Evolutionary conservation across 2,329 filamentous ascomycete species (phyloP), one percentile per base, ranked within the genome.

Genomic region (Pseudogymnoascus sp.): DNA sequence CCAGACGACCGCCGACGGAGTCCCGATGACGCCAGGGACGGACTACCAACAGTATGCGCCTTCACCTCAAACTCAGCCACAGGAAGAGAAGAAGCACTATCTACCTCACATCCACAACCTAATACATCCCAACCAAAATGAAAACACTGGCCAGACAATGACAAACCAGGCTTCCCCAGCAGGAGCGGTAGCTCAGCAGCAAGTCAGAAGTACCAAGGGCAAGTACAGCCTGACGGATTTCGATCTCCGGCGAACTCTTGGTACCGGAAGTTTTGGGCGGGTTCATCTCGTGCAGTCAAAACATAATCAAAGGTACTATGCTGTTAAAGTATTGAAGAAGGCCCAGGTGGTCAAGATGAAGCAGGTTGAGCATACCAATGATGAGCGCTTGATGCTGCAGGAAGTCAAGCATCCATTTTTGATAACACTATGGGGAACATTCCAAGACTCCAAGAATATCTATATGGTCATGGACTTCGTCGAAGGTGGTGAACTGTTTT

Each of bases 391-490:
- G 71, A 99, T 99, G 95, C 80, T 99, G 71, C 90, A 91, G 74
- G 90, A 96, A 75, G 95, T 97, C 75, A 96, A 97, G 76, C 93
- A 99, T 77, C 93, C 95, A 11, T 99, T 99, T 78, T 81, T 99
- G 67, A 95, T 99, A 74, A 99, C 95, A 1, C 81, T 99, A 41
- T 99, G 95, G 95, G 95, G 95, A 63, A 99, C 95, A 8, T 99
- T 97, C 76, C 93, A 97, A 75, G 95, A 99, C 72, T 84, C 88
- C 60, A 92, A 88, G 78, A 97, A 97, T 74, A 80, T 99, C 37
- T 99, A 99, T 83, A 99, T 99, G 95, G 95, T 99, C 71, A 99
- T 99, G 95, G 95, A 99, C 76, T 99, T 99, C 79, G 93, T 99
- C 61, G 95, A 99, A 77, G 95, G 95, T 69, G 95, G 95, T 72